Base-by-base conservation (phyloP, 2,329 filamentous ascomycete species). In the Cercospora zeae-maydis region DNA sequence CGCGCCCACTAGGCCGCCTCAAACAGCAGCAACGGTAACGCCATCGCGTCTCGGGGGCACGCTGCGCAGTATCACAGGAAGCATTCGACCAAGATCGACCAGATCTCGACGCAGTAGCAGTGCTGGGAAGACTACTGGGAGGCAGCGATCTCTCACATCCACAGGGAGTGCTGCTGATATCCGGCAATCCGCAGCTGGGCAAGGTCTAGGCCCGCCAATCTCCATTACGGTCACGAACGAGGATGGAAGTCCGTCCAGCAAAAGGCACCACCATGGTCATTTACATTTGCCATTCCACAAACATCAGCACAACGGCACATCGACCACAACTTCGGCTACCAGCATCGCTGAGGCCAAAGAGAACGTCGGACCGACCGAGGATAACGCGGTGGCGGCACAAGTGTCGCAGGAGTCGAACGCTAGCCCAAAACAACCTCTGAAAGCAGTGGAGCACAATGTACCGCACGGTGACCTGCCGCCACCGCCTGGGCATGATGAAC, bases 161-260 rank as follows among this genome's bases (percentile, higher is more conserved):
- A 55, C 51, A 1, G 65, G 65, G n/a, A 65, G 64, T 24, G 73
- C 27, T 53, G 61, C 58, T 3, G 56, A 58, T 65, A 70, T 61
- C 21, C 66, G 59, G 56, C 47, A 59, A 14, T 39, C 63, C 16
- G 58, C 67, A 13, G 65, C 64, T 37, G 65, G 64, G 14, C 65
- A 69, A 47, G 58, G 49, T 21, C 47, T 62, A 27, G 75, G 74
- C 24, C 66, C 74, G 4, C 82, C 88, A 33, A 91, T 92, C 1
- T 83, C 86, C 1, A 93, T 96, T 64, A 90, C 95, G 61, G 83
- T 96, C 27, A 95, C 88, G 0, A 84, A 86, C 62, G 89, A 91
- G 61, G 77, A 83, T 59, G 71, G 78, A 19, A 64, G 72, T 62
- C 30, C 73, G 65, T 61, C 69, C 5, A 63, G 76, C 70, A 69